A percentile compares a stretch with the other conserved stretches of the same genome.
These are phyloP conservation scores for Pelargonium nanum DNA, from an alignment of 345 rosid species.

Conservation along the genomic window DNA sequence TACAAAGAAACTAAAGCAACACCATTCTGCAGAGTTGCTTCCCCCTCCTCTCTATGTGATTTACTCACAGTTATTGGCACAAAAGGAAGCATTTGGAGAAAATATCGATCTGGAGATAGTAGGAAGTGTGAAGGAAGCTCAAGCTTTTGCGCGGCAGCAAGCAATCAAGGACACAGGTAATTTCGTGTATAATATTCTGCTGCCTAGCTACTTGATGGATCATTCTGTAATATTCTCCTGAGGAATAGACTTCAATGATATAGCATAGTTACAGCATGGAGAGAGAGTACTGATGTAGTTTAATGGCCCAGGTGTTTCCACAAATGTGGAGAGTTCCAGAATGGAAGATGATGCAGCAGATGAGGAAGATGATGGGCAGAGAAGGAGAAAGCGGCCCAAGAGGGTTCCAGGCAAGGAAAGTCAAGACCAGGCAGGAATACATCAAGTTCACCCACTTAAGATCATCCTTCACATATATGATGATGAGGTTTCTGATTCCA, in stretches of 20 bases:
- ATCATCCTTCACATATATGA: conserved; percentile 53
- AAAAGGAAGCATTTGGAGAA: conserved; percentile 83
- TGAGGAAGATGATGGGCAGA: conserved; percentile 80
- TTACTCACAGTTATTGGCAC: conserved; percentile 69
- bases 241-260: not conserved
- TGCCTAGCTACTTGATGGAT: not conserved
- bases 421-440: conserved; percentile 43
- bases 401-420: conserved; percentile 51
- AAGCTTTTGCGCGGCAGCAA: conserved; percentile 55
- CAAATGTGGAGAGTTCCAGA: conserved; percentile 43
- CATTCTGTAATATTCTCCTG: not conserved
- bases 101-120: conserved; percentile 54
- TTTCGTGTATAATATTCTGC: not conserved
- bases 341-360: conserved; percentile 64
- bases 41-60: conserved; percentile 82
- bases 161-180: conserved; percentile 64
- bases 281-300: conserved; percentile 7
- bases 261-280: not conserved
- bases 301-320: conserved; percentile 37
- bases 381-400: conserved; percentile 62
- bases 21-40: conserved; percentile 72
- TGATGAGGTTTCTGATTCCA: conserved; percentile 51
- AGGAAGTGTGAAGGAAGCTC: conserved; percentile 77
- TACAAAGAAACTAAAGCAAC: conserved; percentile 73
- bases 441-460: conserved; percentile 66